Evolutionary conservation across 2,329 filamentous ascomycete genomes (phyloP).

Genomic region (Gnomoniopsis smithogilvyi): DNA sequence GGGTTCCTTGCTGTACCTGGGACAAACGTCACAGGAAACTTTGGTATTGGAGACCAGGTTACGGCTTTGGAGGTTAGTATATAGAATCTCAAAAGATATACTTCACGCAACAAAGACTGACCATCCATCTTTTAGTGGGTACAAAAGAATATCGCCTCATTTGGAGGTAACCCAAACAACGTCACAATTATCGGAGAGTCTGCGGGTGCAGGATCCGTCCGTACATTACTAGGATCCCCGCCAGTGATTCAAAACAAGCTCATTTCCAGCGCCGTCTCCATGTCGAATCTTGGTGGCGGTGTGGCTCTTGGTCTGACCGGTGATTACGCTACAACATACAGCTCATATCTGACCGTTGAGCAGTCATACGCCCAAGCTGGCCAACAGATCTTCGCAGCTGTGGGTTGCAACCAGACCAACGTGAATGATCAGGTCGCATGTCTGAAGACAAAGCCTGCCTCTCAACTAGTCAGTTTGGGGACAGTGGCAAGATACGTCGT

Average conservation of each 20-base stretch:
- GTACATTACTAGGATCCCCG: slow-evolving; percentile 45
- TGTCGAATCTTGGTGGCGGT: slow-evolving; percentile 52
- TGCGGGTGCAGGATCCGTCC: slow-evolving; percentile 47
- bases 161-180: slow-evolving; percentile 11
- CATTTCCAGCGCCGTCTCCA: slow-evolving; percentile 37
- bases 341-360: slow-evolving; percentile 47
- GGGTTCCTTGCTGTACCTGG: slow-evolving; percentile 50
- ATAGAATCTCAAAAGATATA: no score
- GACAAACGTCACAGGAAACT: slow-evolving; percentile 49
- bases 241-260: slow-evolving; percentile 43
- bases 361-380: slow-evolving; percentile 46
- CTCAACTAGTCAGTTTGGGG: slow-evolving; percentile 32
- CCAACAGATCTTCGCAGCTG: slow-evolving; percentile 42
- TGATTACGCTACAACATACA: slow-evolving; percentile 52
- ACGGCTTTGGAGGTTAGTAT: slow-evolving; percentile 37
- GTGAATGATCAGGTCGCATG: slow-evolving; percentile 43
- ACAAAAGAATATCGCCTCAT: slow-evolving; percentile 12
- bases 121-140: slow-evolving; percentile 3
- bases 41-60: slow-evolving; percentile 48
- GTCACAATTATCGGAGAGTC: slow-evolving; percentile 23
- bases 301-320: slow-evolving; percentile 41
- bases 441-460: slow-evolving; percentile 38
- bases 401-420: slow-evolving; percentile 42
- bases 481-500: slow-evolving; percentile 49
- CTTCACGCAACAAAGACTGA: not conserved